A percentile compares a stretch with the other conserved stretches of the same genome.
Conservation (phyloP, 148 eudicot species). For the Spergularia bocconei region DNA sequence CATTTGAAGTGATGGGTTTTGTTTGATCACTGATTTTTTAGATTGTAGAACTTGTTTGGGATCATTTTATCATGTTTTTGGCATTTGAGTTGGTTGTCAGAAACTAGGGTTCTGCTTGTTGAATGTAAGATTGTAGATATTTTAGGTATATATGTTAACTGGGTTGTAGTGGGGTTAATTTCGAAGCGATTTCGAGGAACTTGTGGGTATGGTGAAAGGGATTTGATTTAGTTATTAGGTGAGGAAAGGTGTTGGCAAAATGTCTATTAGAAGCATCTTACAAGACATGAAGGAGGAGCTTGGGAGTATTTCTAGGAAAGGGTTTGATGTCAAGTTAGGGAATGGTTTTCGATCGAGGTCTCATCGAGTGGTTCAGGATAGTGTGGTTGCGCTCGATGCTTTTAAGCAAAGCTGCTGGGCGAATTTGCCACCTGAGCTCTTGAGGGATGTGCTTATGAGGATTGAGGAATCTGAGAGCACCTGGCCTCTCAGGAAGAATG, state of each 20-base stretch:
- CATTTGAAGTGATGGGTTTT: slow-evolving; percentile 6
- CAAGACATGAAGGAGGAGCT: slow-evolving; percentile 80
- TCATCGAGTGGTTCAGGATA: slow-evolving; percentile 66
- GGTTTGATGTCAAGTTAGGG: slow-evolving; percentile 60
- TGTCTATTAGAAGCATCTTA: slow-evolving; percentile 70
- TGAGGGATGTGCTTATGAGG: slow-evolving; percentile 79
- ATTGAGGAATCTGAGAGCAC: slow-evolving; percentile 67
- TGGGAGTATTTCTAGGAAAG: slow-evolving; percentile 75
- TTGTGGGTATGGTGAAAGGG: slow-evolving; percentile 10
- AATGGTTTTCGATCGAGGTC: slow-evolving; percentile 75
- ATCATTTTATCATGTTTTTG: not conserved
- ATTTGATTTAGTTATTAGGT: slow-evolving; percentile 4
- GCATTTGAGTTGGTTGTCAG: slow-evolving; percentile 14
- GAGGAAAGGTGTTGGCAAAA: slow-evolving; percentile 21
- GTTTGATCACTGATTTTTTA: slow-evolving; percentile 2
- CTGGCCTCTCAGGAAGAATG: slow-evolving; percentile 74
- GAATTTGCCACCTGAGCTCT: slow-evolving; percentile 84
- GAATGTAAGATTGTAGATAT: slow-evolving; percentile 3
- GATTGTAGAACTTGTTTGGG: slow-evolving; percentile 3
- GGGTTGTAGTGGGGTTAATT: not conserved
- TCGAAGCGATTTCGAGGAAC: not conserved
- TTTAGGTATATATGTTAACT: not conserved
- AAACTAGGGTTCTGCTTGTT: slow-evolving; percentile 18
- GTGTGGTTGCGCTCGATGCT: slow-evolving; percentile 51
- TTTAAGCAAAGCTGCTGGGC: slow-evolving; percentile 91